These are phyloP conservation scores for Ceratocystis harringtonii DNA, from an alignment of 2,329 filamentous ascomycete genomes.

Conservation along the genomic window DNA sequence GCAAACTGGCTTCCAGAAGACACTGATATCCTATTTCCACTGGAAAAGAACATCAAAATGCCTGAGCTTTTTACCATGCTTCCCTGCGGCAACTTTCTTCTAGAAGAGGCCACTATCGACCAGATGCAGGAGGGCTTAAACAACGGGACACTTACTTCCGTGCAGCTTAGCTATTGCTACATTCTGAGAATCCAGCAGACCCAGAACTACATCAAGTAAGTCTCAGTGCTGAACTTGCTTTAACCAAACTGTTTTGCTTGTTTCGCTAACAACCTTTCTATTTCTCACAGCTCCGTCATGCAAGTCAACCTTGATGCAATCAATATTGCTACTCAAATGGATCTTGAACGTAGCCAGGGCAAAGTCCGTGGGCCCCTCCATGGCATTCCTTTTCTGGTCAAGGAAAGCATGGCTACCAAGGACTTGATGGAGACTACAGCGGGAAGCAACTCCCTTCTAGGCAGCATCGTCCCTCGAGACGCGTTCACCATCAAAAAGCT, in stretches of 20 bases:
- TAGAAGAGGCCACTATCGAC: slow-evolving; percentile 60
- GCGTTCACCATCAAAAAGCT: slow-evolving; percentile 47
- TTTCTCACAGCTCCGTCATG: slow-evolving; percentile 35
- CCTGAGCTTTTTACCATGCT: slow-evolving; percentile 44
- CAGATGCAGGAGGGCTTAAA: slow-evolving; percentile 45
- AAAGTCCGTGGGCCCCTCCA: slow-evolving; percentile 49
- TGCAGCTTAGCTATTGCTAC: slow-evolving; percentile 48
- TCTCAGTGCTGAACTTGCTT: background rate
- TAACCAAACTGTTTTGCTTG: background rate
- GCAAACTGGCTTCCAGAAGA: slow-evolving; percentile 5
- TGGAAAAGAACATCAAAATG: slow-evolving; percentile 26
- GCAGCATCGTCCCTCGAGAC: slow-evolving; percentile 52
- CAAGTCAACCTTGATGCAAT: slow-evolving; percentile 55
- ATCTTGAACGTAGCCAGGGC: slow-evolving; percentile 43
- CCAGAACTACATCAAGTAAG: slow-evolving; percentile 48
- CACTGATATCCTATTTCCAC: slow-evolving; percentile 22
- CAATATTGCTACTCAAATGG: slow-evolving; percentile 43
- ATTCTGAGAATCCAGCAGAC: slow-evolving; percentile 45
- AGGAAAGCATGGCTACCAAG: slow-evolving; percentile 55
- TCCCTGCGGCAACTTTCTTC: slow-evolving; percentile 40
- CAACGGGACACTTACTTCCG: slow-evolving; percentile 39
- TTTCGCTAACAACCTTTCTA: background rate
- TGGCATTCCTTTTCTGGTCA: slow-evolving; percentile 60
- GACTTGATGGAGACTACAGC: slow-evolving; percentile 62
- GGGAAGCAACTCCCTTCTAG: slow-evolving; percentile 51